Base-by-base conservation (phyloP, 129 eudicot species). In the Silybum marianum region DNA sequence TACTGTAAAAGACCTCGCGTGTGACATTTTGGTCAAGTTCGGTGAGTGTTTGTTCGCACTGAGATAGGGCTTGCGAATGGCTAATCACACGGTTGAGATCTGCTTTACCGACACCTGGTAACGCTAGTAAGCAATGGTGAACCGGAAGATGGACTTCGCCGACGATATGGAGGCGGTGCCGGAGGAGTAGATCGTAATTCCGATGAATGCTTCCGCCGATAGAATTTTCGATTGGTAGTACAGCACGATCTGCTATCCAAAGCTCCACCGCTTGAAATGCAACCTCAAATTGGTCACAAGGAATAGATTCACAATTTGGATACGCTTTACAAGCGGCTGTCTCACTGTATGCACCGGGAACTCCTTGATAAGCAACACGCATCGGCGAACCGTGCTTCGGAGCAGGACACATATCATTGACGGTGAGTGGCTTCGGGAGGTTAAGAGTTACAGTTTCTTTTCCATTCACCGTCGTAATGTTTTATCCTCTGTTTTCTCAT, bases 1-100 rank as follows among this genome's bases (percentile, higher is more conserved):
- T 95, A 28, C 88, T 94, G 73, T 87, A 93, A 0, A 95, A 97
- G 13, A 97, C 94, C 32, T 95, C 97, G 4, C 93, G 90, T 0
- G 87, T 81, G 22, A 92, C 89, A 71, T 80, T 84, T 38, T 88
- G 72, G 7, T 90, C 90, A 28, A 92, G 76, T 18, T 90, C 88
- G 10, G 91, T 89, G 1, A 95, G 79, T 0, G 97, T 90, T 74
- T 79, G 86, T 75, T 95, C 99, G 85, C 99, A 95, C 71, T 95
- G 97, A 28, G 97, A 82, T 16, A 95, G 78, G 2, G 97, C 99
- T 63, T 95, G 99, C 0, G 99, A 94, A 70, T 92, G 99, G 80
- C 94, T 89, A 26, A 92, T 89, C 3, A 95, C 99, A 6, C 99
- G 93, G 18, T 79, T 92, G 21, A 95, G 81, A 40, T 85, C 81